phyloP scores from a whole-genome alignment of 768 basidiomycete genomes.

The Hypholoma fasciculare region DNA sequence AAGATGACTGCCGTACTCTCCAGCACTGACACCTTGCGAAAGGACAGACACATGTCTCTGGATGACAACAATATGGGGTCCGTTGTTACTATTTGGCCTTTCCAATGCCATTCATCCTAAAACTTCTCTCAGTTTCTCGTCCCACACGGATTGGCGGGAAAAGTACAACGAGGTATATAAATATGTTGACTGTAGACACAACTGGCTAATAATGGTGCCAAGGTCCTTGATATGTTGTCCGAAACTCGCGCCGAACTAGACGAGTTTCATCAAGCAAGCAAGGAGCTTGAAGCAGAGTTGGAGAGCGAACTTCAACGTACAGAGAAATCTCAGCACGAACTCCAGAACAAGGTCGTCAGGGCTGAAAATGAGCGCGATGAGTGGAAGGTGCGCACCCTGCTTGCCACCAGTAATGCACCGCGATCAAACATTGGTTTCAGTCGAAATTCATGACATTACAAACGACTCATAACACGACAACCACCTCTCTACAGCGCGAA shows the following conservation, averaged over 20 bases:
- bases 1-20: constrained; percentile 69
- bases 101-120: constrained; percentile 15
- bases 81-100: constrained; percentile 15
- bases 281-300: constrained; percentile 91
- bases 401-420: constrained; percentile 1
- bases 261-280: constrained; percentile 85
- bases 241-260: constrained; percentile 86
- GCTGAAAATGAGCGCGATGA: constrained; percentile 81
- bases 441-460: constrained; percentile 86
- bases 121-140: constrained; percentile 47
- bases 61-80: constrained; percentile 71
- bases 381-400: constrained; percentile 75
- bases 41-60: constrained; percentile 59
- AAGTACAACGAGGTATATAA: constrained; percentile 69
- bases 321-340: constrained; percentile 81
- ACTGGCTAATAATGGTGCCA: constrained; percentile 1
- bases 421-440: constrained; percentile 33
- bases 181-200: neutral
- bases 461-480: constrained; percentile 88
- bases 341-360: constrained; percentile 68
- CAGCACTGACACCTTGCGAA: constrained; percentile 56
- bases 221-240: constrained; percentile 79
- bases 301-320: constrained; percentile 88
- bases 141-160: constrained; percentile 68
- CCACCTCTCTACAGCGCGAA: constrained; percentile 89